Evolutionary conservation across 345 rosid genomes (phyloP), one percentile per base, ranked within the genome.

Genomic region (Gossypium thurberi): DNA sequence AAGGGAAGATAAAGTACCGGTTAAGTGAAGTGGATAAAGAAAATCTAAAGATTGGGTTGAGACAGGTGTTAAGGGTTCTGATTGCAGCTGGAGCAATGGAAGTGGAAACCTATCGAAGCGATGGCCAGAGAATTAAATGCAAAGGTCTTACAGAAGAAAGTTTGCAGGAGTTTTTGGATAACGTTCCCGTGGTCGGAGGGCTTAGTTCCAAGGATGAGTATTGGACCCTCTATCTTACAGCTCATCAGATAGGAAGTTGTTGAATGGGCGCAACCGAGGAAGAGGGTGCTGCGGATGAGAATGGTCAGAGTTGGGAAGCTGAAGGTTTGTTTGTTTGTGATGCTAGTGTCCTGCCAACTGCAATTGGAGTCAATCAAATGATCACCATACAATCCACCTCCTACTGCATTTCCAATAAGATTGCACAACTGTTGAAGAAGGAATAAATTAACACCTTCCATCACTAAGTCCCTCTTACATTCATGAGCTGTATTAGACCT

Each of bases 201-300:
- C 65, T 81, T 15, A 28, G 42, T 2, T 89, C 97, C 0, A 71
- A 58, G 76, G 86, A 80, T 1, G 84, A 84, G 67, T 26, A 78
- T 10, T 87, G 94, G 89, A 79, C 73, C 4, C 7, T 69, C 44
- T 86, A 80, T 26, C 48, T 78, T 21, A 80, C 94, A 0, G 94
- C 91, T 3, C 94, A 90, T 75, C 97, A 87, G 79, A 86, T 94
- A 84, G 91, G 94, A 61, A 86, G 97, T 67, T 90, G 97, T 12
- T 81, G 89, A 70, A 90, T 88, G 91, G 96, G 96, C 8, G 66
- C 76, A 0, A 78, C 75, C 0, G 82, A 78, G 37, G 82, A 77
- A 72, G 85, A 80, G n/a, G 91, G 97, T 15, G 97, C 86, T 0
- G 74, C 85, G 7, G 85, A 94, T 50, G 84, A 77, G 57, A 84